These are phyloP conservation scores for Carallia brachiata DNA, from an alignment of 345 rosid species.

Conservation along the genomic window DNA sequence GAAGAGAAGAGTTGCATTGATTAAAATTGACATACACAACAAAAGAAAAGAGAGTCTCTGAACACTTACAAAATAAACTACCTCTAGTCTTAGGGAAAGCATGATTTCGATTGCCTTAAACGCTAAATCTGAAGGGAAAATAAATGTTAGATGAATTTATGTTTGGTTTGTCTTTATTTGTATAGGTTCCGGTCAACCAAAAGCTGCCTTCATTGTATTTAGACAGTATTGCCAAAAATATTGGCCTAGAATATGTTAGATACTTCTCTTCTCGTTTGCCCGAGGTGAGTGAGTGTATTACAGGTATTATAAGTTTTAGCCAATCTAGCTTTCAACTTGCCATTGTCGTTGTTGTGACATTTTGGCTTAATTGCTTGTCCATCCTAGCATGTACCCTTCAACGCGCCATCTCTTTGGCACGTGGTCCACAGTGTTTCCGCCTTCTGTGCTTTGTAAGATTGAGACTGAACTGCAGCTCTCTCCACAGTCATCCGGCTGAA, in stretches of 20 bases:
- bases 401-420: slow-evolving; percentile 97
- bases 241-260: slow-evolving; percentile 75
- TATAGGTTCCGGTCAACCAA: slow-evolving; percentile 86
- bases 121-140: not conserved
- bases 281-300: slow-evolving; percentile 68
- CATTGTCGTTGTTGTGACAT: not conserved
- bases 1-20: too few species aligned
- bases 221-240: slow-evolving; percentile 95
- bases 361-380: slow-evolving; percentile 26
- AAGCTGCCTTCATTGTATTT: slow-evolving; percentile 87
- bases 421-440: slow-evolving; percentile 85
- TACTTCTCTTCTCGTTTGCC: slow-evolving; percentile 79
- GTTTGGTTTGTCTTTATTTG: not conserved
- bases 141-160: not conserved
- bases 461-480: slow-evolving; percentile 67
- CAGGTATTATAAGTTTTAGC: not conserved
- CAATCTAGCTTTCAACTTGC: not conserved
- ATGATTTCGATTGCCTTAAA: not conserved
- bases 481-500: slow-evolving; percentile 41
- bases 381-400: slow-evolving; percentile 59
- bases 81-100: too few species aligned
- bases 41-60: not conserved
- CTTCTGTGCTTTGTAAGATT: slow-evolving; percentile 63
- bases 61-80: slow-evolving; percentile 1
- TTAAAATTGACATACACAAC: too few species aligned